These are phyloP conservation scores for Diddensiella caesifluorescens DNA, from an alignment of 805 yeast species.

Conservation along the genomic window DNA sequence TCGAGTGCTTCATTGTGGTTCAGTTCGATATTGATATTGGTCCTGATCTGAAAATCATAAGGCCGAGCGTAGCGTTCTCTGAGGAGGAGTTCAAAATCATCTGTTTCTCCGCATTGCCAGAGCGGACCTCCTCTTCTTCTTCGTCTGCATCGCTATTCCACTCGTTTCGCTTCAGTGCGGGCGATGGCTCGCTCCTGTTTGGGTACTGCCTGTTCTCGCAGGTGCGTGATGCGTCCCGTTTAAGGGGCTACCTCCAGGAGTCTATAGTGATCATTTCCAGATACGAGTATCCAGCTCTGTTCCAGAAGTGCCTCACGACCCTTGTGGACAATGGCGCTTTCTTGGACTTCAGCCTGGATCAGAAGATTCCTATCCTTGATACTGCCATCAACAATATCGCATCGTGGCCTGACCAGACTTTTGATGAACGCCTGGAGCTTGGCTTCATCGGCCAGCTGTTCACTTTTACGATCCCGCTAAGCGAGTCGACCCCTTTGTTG, in stretches of 20 bases:
- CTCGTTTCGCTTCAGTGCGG: conserved; percentile 15
- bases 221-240: conserved; percentile 12
- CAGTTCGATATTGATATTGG: conserved; percentile 27
- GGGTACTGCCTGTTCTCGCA: conserved; percentile 24
- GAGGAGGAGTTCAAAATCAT: conserved; percentile 26
- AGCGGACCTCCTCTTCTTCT: conserved; percentile 18
- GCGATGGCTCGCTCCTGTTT: conserved; percentile 11
- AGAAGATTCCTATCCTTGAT: conserved; percentile 23
- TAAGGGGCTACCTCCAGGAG: conserved; percentile 26
- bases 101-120: conserved; percentile 27
- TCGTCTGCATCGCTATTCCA: no score
- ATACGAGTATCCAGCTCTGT: conserved; percentile 20
- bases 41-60: conserved; percentile 27
- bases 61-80: conserved; percentile 23
- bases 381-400: conserved; percentile 23
- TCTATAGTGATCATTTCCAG: conserved; percentile 22
- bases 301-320: conserved; percentile 18
- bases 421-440: conserved; percentile 13
- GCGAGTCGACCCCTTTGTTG: conserved; percentile 8
- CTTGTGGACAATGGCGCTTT: conserved; percentile 12
- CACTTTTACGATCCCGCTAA: conserved; percentile 9
- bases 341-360: conserved; percentile 14
- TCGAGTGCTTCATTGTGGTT: conserved; percentile 22
- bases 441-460: conserved; percentile 20
- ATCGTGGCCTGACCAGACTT: conserved; percentile 22